These are phyloP conservation scores for Fusarium devonianum DNA, from an alignment of 2,329 filamentous ascomycete species.

Conservation along the genomic window DNA sequence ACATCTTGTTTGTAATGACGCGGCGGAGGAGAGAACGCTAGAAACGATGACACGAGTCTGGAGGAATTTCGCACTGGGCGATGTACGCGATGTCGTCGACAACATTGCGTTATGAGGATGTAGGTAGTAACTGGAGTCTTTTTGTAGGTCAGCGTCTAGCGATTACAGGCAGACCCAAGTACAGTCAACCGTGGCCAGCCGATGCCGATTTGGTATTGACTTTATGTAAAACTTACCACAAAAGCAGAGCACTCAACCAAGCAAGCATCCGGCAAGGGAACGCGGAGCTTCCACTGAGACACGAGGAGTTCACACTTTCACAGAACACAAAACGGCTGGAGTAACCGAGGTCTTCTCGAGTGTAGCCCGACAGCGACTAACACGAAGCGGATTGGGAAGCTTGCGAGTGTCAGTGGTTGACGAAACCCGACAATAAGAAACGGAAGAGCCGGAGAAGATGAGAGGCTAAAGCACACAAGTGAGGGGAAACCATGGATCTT, in stretches of 20 bases:
- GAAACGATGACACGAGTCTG: slow-evolving; percentile 25
- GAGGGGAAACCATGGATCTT: slow-evolving; percentile 28
- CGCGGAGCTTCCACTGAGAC: slow-evolving; percentile 15
- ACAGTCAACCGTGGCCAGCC: background rate
- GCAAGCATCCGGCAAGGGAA: slow-evolving; percentile 15
- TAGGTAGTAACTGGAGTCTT: slow-evolving; percentile 3
- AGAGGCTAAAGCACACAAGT: slow-evolving; percentile 12
- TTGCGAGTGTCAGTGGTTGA: slow-evolving; percentile 9
- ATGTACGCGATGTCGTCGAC: slow-evolving; percentile 39
- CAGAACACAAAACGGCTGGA: background rate
- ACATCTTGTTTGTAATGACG: slow-evolving; percentile 28
- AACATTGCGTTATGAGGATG: slow-evolving; percentile 31
- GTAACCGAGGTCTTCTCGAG: slow-evolving; percentile 1
- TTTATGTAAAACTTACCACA: slow-evolving; percentile 10
- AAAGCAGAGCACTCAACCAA: slow-evolving; percentile 6
- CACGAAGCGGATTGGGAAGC: slow-evolving; percentile 6
- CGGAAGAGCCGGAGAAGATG: slow-evolving; percentile 11
- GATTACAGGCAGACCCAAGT: background rate
- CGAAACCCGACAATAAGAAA: background rate
- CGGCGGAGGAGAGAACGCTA: slow-evolving; percentile 18
- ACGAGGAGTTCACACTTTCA: slow-evolving; percentile 5
- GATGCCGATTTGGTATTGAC: background rate
- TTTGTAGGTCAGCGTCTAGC: slow-evolving; percentile 5
- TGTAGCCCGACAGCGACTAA: slow-evolving; percentile 19
- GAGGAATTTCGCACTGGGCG: slow-evolving; percentile 42